phyloP scores from a whole-genome alignment of 1,284 basidiomycete genomes.

The Malassezia dermatis region DNA sequence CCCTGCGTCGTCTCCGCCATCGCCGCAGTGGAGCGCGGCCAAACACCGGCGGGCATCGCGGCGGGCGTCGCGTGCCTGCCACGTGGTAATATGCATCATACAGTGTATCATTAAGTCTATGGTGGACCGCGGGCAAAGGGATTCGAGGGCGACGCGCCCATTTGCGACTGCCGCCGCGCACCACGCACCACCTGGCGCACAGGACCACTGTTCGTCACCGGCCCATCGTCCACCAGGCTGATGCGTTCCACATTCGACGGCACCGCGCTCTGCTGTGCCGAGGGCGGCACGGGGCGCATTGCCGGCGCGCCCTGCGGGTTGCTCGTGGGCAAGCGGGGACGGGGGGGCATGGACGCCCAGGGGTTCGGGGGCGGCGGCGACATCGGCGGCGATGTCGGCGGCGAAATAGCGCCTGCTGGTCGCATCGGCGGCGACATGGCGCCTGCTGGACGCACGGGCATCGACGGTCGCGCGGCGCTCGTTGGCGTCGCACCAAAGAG shows the following conservation, averaged over 20 bases:
- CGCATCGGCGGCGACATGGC: conserved; percentile 4
- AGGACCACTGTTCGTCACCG: conserved; percentile 27
- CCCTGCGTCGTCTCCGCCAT: not conserved
- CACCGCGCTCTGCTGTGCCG: not conserved
- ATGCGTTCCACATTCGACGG: conserved; percentile 23
- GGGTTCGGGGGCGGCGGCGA: conserved; percentile 3
- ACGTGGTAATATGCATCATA: not conserved
- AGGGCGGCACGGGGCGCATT: conserved; percentile 8
- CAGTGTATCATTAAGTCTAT: not conserved
- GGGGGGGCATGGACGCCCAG: conserved; percentile 15
- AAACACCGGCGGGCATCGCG: not conserved
- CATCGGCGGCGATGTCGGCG: conserved; percentile 19
- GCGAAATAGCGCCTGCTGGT: not conserved
- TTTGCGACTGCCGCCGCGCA: conserved; percentile 26
- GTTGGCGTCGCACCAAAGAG: conserved; percentile 9
- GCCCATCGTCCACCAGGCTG: conserved; percentile 44
- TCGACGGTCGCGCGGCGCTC: not conserved
- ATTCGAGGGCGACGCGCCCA: not conserved
- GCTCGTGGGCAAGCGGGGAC: not conserved
- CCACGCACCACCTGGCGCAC: conserved; percentile 41
- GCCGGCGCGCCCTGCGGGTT: not conserved
- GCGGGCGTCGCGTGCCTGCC: not conserved
- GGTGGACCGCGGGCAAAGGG: not conserved
- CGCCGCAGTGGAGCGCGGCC: not conserved
- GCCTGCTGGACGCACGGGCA: conserved; percentile 1